phyloP scores from a whole-genome alignment of 176 grass and related monocot species.

The Carex scoparia region DNA sequence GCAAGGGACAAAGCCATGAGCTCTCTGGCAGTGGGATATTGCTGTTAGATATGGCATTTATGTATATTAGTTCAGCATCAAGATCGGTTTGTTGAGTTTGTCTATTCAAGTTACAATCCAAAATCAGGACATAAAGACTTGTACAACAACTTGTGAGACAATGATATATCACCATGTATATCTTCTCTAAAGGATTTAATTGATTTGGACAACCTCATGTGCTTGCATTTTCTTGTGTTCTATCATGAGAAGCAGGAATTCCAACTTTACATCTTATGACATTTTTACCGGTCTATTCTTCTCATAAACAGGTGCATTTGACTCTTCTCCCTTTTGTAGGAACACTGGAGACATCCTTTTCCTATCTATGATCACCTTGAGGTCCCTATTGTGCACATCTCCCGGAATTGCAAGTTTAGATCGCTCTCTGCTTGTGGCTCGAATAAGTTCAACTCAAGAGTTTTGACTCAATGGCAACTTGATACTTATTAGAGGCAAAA shows the following conservation, averaged over 20 bases:
- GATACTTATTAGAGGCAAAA: neutral
- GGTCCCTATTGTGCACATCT: neutral
- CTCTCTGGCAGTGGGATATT: constrained; percentile 1
- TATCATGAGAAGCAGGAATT: neutral
- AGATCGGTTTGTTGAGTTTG: neutral
- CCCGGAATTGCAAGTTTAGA: neutral
- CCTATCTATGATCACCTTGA: neutral
- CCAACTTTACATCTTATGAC: neutral
- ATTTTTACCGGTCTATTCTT: neutral
- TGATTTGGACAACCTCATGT: constrained; percentile 21
- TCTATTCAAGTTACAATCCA: neutral
- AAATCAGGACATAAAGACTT: neutral
- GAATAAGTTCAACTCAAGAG: neutral
- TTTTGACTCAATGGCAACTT: neutral
- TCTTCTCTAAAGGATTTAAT: neutral
- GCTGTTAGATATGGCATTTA: constrained; percentile 27
- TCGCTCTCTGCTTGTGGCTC: neutral
- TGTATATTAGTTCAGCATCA: neutral
- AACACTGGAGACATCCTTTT: neutral
- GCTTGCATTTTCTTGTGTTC: neutral
- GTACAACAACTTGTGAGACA: neutral
- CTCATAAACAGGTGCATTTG: neutral
- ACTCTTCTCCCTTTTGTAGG: neutral
- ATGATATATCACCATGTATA: constrained; percentile 14
- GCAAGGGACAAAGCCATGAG: constrained; percentile 35